A percentile compares a stretch with the other conserved stretches of the same genome.
phyloP scores from a whole-genome alignment of 805 yeast species.

The Lipomyces chichibuensis region DNA sequence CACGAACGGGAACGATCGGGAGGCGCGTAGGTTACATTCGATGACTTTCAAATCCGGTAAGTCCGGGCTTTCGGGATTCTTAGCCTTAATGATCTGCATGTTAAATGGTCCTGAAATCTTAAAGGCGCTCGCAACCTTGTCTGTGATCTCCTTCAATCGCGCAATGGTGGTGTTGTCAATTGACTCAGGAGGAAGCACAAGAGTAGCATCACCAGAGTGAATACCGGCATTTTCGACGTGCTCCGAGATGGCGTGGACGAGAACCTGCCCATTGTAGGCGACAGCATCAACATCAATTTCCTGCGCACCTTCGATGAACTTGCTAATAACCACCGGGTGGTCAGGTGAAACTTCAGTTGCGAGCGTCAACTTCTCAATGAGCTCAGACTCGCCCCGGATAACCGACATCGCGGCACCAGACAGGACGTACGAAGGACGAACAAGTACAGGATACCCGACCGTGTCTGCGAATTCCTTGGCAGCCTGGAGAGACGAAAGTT shows the following conservation, averaged over 20 bases:
- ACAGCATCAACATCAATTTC: constrained; percentile 98
- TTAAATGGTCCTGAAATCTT: constrained; percentile 97
- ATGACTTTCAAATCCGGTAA: constrained; percentile 83
- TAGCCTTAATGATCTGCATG: constrained; percentile 92
- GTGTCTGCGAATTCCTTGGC: constrained; percentile 82
- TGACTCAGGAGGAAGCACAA: constrained; percentile 87
- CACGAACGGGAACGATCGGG: constrained; percentile 98
- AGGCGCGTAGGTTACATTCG: constrained; percentile 98
- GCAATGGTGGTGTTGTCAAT: constrained; percentile 66
- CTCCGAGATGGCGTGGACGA: constrained; percentile 95
- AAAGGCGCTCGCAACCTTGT: constrained; percentile 92
- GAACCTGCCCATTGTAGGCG: constrained; percentile 81
- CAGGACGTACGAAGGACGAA: constrained; percentile 95
- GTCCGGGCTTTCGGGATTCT: constrained; percentile 59
- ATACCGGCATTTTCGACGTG: constrained; percentile 99
- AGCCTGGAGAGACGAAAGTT: constrained; percentile 79
- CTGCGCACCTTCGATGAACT: constrained; percentile 92
- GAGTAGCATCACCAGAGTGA: constrained; percentile 98
- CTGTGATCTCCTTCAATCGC: constrained; percentile 84
- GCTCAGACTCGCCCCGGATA: constrained; percentile 74
- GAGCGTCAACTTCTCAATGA: constrained; percentile 76
- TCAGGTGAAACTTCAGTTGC: constrained; percentile 94
- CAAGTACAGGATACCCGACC: constrained; percentile 93
- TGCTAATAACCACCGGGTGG: constrained; percentile 96
- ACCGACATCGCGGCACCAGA: constrained; percentile 99